phyloP scores from a whole-genome alignment of 208 protist genomes.

The Trypanosomatidae sp. region DNA sequence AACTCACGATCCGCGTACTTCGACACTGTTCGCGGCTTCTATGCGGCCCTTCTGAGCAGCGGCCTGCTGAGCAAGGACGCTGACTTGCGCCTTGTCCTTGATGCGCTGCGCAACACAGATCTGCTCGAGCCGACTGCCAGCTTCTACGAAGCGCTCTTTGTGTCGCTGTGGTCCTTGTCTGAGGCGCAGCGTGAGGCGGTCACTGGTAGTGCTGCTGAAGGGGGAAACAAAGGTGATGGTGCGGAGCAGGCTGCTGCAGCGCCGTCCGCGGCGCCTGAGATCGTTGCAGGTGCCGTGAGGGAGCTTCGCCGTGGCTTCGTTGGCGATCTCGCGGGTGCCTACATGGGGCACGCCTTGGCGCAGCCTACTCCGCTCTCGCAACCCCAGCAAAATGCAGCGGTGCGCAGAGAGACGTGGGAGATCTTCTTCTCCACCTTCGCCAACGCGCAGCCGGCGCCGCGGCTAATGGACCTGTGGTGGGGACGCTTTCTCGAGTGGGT shows the following conservation, averaged over 20 bases:
- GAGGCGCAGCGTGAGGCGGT: not conserved
- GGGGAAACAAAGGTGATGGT: too few relatives aligned
- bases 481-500: conserved; percentile 33
- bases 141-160: conserved; percentile 52
- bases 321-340: conserved; percentile 59
- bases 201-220: too few relatives aligned
- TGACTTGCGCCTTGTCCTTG: conserved; percentile 46
- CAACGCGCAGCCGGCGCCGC: conserved; percentile 52
- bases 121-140: conserved; percentile 44
- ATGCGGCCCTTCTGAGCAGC: conserved; percentile 52
- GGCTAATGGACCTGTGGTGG: conserved; percentile 86
- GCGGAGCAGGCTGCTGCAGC: not conserved
- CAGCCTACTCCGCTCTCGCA: not conserved
- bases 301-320: conserved; percentile 23
- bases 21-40: conserved; percentile 35
- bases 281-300: conserved; percentile 26
- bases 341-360: conserved; percentile 68
- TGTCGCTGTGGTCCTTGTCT: conserved; percentile 12
- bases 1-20: not conserved
- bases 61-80: conserved; percentile 22
- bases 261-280: not conserved
- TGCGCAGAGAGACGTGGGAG: conserved; percentile 49
- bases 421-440: conserved; percentile 54
- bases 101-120: conserved; percentile 44
- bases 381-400: not conserved